Evolutionary conservation across 2,329 filamentous ascomycete species (phyloP).

Genomic region (Colletotrichum brevisporum): DNA sequence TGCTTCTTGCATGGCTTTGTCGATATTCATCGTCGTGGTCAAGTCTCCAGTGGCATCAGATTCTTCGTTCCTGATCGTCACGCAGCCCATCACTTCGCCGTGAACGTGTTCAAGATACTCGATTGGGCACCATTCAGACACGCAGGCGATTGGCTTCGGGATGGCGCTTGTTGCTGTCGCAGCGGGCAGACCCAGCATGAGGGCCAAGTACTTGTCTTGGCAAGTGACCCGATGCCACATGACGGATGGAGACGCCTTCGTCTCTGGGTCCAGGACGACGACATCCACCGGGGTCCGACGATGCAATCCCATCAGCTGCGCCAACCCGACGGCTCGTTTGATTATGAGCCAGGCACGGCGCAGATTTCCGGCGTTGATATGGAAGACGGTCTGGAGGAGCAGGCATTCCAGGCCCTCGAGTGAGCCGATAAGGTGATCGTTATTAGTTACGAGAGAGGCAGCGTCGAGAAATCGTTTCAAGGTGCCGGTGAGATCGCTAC

Average conservation of each 20-base stretch:
- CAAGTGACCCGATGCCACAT: constrained; percentile 55
- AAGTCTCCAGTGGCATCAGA: constrained; percentile 40
- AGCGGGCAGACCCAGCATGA: constrained; percentile 57
- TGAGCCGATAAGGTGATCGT: constrained; percentile 53
- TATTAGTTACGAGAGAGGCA: constrained; percentile 49
- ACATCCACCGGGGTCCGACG: constrained; percentile 32
- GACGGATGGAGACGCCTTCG: constrained; percentile 29
- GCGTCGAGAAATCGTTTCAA: constrained; percentile 48
- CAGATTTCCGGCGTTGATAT: constrained; percentile 56
- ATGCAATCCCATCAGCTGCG: constrained; percentile 59
- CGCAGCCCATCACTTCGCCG: constrained; percentile 36
- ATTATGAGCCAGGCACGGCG: constrained; percentile 54
- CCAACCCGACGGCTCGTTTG: constrained; percentile 55
- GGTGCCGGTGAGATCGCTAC: constrained; percentile 43
- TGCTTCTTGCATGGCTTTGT: constrained; percentile 45
- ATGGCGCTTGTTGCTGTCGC: constrained; percentile 37
- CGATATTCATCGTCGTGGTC: constrained; percentile 45
- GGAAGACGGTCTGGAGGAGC: constrained; percentile 56
- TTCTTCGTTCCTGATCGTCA: constrained; percentile 51
- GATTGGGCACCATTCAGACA: not conserved
- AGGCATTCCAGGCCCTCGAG: constrained; percentile 59
- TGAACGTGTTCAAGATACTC: constrained; percentile 14
- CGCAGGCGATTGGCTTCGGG: not conserved
- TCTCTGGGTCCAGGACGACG: not conserved
- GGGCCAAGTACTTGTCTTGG: constrained; percentile 53